Evolutionary conservation across 371 early-diverging fungal genomes (phyloP), one percentile per base, ranked within the genome.

Genomic region (Ordospora colligata): DNA sequence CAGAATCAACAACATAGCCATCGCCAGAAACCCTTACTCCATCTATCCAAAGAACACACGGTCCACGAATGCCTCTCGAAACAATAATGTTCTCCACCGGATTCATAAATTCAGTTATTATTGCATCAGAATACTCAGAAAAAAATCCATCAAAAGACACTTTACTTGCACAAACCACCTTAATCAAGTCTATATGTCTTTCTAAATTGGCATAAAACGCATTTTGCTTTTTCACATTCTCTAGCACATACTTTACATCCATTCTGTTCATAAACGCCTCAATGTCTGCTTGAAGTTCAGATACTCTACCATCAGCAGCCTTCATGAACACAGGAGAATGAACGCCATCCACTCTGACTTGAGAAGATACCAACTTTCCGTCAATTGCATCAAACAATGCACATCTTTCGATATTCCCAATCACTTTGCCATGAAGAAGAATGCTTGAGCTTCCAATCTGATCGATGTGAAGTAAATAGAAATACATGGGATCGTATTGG

Each of bases 21-120:
- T 69, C 25, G 6, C 9, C 5, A 12, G 64, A 62, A 49, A 43
- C 37, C 19, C 52, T 44, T 14, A 54, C 19, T 42, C 77, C 50
- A 64, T 53, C 37, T 23, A 85, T 70, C 37, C 76, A 12, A 21
- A 84, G 43, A 8, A 83, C 17, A 43, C 81, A 50, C 17, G 78
- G 70, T 3, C 82, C 81, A 63, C 53, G 80, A n/a, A 85, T 76
- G 22, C 71, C 74, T 74, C 77, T 77, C 5, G 74, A 74, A 19
- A 85, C 73, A 27, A 85, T 71, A 45, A 83, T 53, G 10, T 82
- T 69, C 63, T 85, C 84, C 22, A 83, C 52, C 9, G 83, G 84
- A 50, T 53, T 70, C 0, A 22, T 11, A 74, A 84, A 85, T 50
- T 79, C 80, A 53, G 69, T 72, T 32, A 76, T 25, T n/a, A 71